Conservation (phyloP, 805 yeast species). For the Suhomyces sp. region DNA sequence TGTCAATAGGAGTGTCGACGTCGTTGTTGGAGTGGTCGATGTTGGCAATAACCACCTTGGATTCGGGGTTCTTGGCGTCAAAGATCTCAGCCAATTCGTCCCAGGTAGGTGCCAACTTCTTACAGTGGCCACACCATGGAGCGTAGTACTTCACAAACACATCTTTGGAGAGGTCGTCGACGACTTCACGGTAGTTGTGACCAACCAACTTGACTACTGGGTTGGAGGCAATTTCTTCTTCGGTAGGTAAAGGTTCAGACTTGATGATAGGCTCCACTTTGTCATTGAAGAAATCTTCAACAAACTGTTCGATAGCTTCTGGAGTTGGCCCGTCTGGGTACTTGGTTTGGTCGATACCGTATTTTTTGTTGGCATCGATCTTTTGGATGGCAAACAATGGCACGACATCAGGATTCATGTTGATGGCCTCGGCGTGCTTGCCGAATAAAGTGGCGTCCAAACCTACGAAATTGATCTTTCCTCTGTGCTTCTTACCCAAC, state of each 20-base stretch:
- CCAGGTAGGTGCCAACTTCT: conserved; percentile 82
- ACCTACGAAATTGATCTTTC: conserved; percentile 82
- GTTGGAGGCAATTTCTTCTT: conserved; percentile 57
- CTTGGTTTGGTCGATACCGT: conserved; percentile 63
- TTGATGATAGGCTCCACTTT: conserved; percentile 69
- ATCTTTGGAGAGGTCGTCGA: conserved; percentile 57
- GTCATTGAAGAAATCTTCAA: conserved; percentile 62
- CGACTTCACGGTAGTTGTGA: conserved; percentile 69
- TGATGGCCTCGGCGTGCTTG: conserved; percentile 80
- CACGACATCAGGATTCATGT: conserved; percentile 72
- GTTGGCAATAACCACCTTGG: conserved; percentile 73
- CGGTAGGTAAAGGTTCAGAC: conserved; percentile 82
- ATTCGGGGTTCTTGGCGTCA: conserved; percentile 43
- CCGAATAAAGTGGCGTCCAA: conserved; percentile 79
- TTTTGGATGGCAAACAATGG: conserved; percentile 92
- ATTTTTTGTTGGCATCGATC: conserved; percentile 63
- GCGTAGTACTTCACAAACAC: conserved; percentile 90
- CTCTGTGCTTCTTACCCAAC: conserved; percentile 73
- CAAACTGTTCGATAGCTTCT: conserved; percentile 56
- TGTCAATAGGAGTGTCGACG: conserved; percentile 61
- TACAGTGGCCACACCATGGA: conserved; percentile 98
- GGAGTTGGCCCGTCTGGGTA: conserved; percentile 44
- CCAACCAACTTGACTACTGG: conserved; percentile 79
- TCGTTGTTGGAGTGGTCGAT: conserved; percentile 90
- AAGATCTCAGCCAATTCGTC: conserved; percentile 79